Evolutionary conservation across 2,329 filamentous ascomycete species (phyloP).

Genomic region (Aspergillus quadrilineatus): DNA sequence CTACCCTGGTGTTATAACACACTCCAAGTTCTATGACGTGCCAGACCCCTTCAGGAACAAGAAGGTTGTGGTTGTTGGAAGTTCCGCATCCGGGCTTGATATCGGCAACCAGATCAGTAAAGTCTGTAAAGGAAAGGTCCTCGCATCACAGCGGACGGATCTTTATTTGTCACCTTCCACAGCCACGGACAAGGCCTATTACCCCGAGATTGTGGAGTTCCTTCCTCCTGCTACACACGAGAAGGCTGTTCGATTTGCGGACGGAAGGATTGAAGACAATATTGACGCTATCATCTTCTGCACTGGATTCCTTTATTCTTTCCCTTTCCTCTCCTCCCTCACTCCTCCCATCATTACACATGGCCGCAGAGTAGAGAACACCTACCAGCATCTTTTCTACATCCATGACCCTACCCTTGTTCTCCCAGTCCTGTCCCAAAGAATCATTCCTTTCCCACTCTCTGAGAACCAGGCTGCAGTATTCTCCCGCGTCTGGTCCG

Average conservation of each 20-base stretch:
- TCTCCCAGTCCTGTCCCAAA: constrained; percentile 73
- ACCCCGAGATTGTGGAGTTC: constrained; percentile 55
- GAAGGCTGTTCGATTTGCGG: constrained; percentile 64
- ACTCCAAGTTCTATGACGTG: constrained; percentile 77
- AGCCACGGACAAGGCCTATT: constrained; percentile 56
- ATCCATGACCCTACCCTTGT: constrained; percentile 73
- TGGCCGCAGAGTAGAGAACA: constrained; percentile 67
- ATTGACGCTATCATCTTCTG: constrained; percentile 81
- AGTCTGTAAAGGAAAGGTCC: constrained; percentile 59
- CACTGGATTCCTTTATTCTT: constrained; percentile 84
- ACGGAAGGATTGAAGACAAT: constrained; percentile 63
- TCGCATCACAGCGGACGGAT: constrained; percentile 61
- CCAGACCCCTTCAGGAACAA: constrained; percentile 63
- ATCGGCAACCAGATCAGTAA: constrained; percentile 73
- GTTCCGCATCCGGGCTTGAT: constrained; percentile 79
- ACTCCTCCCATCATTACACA: constrained; percentile 61
- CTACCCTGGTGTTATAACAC: constrained; percentile 63
- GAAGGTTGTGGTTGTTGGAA: constrained; percentile 81
- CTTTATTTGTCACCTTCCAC: constrained; percentile 44
- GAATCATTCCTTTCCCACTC: constrained; percentile 83
- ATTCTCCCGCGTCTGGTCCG: constrained; percentile 74
- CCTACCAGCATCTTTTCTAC: constrained; percentile 80
- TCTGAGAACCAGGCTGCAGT: constrained; percentile 77
- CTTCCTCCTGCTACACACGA: constrained; percentile 52
- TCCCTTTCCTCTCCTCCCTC: constrained; percentile 64